A percentile compares a stretch with the other conserved stretches of the same genome.
These are phyloP conservation scores for Aspergillus olivimuriae DNA, from an alignment of 495 filamentous ascomycete species.

Conservation along the genomic window DNA sequence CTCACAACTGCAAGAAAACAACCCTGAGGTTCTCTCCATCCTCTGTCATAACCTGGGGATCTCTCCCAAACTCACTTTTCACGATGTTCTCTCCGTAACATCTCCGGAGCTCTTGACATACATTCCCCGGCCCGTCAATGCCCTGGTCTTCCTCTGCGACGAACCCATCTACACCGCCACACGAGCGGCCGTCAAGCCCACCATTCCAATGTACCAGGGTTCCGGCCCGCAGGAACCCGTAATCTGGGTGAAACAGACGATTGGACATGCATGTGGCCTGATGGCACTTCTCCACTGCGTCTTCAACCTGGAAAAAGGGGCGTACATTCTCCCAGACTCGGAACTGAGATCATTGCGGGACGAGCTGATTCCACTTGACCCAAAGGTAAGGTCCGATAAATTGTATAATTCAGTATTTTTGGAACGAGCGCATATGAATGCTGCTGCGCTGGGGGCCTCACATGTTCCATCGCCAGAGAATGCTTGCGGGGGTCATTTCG, in stretches of 20 bases:
- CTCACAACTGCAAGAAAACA: conserved; percentile 45
- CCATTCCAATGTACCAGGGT: conserved; percentile 40
- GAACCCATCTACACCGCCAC: conserved; percentile 36
- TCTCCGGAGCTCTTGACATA: conserved; percentile 49
- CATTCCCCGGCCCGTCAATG: conserved; percentile 51
- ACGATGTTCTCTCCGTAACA: conserved; percentile 52
- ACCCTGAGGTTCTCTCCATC: conserved; percentile 50
- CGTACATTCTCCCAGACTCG: conserved; percentile 29
- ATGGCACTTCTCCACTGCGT: conserved; percentile 57
- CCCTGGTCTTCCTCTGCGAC: conserved; percentile 52
- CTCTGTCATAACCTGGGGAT: conserved; percentile 51
- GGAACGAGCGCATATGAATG: conserved; percentile 63
- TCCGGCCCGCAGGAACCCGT: conserved; percentile 47
- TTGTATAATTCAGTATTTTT: conserved; percentile 63
- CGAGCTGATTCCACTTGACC: conserved; percentile 30
- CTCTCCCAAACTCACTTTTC: conserved; percentile 44
- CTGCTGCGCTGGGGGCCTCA: conserved; percentile 62
- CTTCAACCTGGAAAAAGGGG: conserved; percentile 42
- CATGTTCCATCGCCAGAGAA: conserved; percentile 56
- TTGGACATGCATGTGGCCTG: conserved; percentile 58
- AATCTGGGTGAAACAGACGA: conserved; percentile 61
- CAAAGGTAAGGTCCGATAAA: conserved; percentile 48
- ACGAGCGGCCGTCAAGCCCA: conserved; percentile 24
- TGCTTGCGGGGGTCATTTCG: conserved; percentile 64
- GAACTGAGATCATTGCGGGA: conserved; percentile 22